These are phyloP conservation scores for Calonectria pauciramosa DNA, from an alignment of 2,329 filamentous ascomycete species.

Conservation along the genomic window DNA sequence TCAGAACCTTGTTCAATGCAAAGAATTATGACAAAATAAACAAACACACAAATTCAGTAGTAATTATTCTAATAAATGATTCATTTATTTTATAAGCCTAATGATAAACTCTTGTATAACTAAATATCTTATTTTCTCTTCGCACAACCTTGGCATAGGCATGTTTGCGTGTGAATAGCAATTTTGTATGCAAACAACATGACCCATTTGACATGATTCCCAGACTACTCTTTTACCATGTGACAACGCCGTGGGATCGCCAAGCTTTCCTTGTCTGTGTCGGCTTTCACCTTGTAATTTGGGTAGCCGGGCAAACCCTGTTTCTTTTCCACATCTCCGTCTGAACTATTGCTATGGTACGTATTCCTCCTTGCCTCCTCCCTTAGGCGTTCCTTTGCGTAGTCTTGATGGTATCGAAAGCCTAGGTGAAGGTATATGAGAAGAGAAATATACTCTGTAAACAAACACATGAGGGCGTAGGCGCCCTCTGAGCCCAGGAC, in stretches of 20 bases:
- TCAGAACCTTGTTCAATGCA: too few relatives aligned
- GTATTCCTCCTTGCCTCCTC: neutral
- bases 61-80: too few relatives aligned
- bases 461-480: conserved; percentile 2
- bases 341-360: neutral
- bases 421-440: conserved; percentile 6
- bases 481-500: neutral
- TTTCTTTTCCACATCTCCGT: neutral
- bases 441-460: neutral
- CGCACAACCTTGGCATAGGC: too few relatives aligned
- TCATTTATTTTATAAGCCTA: too few relatives aligned
- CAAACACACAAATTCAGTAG: too few relatives aligned
- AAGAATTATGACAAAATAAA: too few relatives aligned
- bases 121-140: too few relatives aligned
- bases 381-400: neutral
- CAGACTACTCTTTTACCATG: neutral
- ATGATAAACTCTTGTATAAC: too few relatives aligned
- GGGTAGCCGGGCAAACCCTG: neutral
- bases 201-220: neutral
- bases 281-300: neutral
- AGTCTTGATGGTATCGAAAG: neutral
- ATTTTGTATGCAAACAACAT: too few relatives aligned
- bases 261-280: neutral
- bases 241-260: neutral
- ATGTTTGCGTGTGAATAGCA: too few relatives aligned